These are phyloP conservation scores for Schwanniomyces polymorphus DNA, from an alignment of 805 yeast species.

Conservation along the genomic window DNA sequence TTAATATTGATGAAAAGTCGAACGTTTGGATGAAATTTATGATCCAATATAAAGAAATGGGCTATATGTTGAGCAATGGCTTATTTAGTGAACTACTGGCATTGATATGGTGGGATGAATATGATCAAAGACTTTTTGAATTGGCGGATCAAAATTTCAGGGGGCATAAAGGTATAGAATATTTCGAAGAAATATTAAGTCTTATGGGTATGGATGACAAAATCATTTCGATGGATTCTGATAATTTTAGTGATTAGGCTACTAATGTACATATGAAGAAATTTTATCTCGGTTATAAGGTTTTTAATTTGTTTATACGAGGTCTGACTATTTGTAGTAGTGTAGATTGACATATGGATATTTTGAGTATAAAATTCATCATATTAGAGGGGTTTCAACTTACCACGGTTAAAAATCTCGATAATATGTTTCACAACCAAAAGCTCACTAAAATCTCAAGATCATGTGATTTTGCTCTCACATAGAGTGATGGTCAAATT, in stretches of 20 bases:
- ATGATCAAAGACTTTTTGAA: background rate
- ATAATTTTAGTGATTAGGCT: background rate
- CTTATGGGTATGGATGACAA: background rate
- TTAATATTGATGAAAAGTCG: background rate
- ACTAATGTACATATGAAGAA: background rate
- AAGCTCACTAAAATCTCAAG: background rate
- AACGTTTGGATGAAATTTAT: background rate
- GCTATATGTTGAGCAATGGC: background rate
- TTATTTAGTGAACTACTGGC: background rate
- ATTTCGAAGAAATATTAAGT: background rate
- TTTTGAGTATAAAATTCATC: no score
- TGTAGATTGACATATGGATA: no score
- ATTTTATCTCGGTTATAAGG: no score
- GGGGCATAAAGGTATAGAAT: background rate
- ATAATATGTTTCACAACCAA: background rate
- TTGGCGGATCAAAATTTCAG: background rate
- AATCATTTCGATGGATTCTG: background rate
- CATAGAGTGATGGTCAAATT: background rate
- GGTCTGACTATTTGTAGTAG: no score
- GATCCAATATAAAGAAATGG: background rate
- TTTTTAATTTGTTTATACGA: no score
- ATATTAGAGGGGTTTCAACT: no score
- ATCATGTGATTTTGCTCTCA: background rate
- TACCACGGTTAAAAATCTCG: background rate
- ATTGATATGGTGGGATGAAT: slow-evolving; percentile 1